Base-by-base conservation (phyloP, 106 monocot species). In the Chionographis japonica region DNA sequence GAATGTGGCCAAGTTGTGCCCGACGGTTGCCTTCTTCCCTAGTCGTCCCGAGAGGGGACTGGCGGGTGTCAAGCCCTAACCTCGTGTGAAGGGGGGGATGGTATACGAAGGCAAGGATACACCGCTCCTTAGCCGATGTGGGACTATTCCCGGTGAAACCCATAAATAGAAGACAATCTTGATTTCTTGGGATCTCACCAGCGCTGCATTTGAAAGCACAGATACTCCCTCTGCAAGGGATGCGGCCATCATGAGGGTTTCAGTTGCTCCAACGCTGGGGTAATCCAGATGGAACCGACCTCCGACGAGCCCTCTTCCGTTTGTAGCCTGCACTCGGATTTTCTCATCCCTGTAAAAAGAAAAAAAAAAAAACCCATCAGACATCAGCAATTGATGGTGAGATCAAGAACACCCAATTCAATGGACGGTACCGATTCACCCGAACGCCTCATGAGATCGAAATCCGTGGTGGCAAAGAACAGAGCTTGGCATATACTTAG, bases 231-330 rank as follows among this genome's bases (percentile, higher is more conserved):
- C 81, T 37, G 85, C 77, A 50, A 85, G 52, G 12, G 77, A 56
- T 56, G 85, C 85, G 20, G 80, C 80, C 85, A 81, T 81, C 81
- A 85, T 78, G 8, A 81, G 77, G 56, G 81, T 81, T 68, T 85
- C 71, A 20, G 80, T 78, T 36, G 85, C 85, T 63, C 85, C 80
- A 7, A 85, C 85, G 17, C 85, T 85, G 15, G 85, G 81, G 39
- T 67, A 85, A 75, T 71, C 61, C n/a, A 85, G 85, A 67, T 64
- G 67, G 41, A 85, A 81, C 15, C 43, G 53, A 15, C 63, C 74
- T 50, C 85, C 85, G 38, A 78, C 63, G 27, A 85, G 74, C 54
- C 85, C 74, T 72, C 52, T 80, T 16, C 85, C 77, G 67, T 85
- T 81, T 42, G 77, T 67, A 46, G 73, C 73, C 67, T 63, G 54